A percentile compares a stretch with the other conserved stretches of the same genome.
Conservation (phyloP, 164 flowering plant species). For the Berberis vulgaris region DNA sequence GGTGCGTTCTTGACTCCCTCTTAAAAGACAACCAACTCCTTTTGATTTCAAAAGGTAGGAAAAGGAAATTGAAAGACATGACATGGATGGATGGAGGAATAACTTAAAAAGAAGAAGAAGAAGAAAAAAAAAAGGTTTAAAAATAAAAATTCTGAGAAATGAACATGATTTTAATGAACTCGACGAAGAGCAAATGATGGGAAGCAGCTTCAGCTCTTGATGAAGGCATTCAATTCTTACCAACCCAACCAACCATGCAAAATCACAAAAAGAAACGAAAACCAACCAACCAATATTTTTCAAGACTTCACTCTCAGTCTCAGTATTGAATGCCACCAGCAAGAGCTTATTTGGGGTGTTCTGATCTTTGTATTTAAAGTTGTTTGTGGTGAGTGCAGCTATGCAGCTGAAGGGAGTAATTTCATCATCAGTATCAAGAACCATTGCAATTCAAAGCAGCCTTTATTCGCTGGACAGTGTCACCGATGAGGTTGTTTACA, state of each 20-base stretch:
- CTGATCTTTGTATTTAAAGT: constrained; percentile 29
- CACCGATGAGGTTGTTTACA: constrained; percentile 67
- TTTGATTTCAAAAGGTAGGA: neutral
- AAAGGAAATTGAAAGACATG: too few relatives aligned
- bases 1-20: constrained; percentile 90
- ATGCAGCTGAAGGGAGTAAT: neutral
- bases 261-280: constrained; percentile 39
- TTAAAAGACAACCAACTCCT: constrained; percentile 5
- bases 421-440: constrained; percentile 16
- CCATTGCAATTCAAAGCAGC: constrained; percentile 54
- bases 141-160: neutral
- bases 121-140: neutral
- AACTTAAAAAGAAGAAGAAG: neutral
- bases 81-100: neutral
- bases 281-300: neutral
- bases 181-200: constrained; percentile 15
- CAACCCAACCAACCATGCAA: constrained; percentile 9
- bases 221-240: constrained; percentile 41
- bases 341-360: constrained; percentile 5
- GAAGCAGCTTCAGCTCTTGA: constrained; percentile 31
- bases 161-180: neutral
- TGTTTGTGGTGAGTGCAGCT: constrained; percentile 3
- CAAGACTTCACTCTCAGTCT: neutral
- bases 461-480: constrained; percentile 73
- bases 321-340: constrained; percentile 10